Base-by-base conservation (phyloP, 73 alveolate species). In the Paramecium biaurelia region DNA sequence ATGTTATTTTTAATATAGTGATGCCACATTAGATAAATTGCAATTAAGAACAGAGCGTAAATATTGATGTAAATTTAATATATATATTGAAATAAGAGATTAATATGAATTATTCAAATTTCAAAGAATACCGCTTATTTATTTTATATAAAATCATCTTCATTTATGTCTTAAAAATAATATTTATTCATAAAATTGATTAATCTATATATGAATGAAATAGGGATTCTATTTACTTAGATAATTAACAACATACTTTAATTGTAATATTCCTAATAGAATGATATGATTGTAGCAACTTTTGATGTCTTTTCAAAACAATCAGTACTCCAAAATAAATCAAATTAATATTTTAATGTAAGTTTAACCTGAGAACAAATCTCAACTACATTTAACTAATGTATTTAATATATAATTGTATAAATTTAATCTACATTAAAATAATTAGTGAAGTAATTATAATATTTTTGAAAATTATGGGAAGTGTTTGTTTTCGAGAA, bases 1-100 rank as follows among this genome's bases (percentile, higher is more conserved):
- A 72, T 72, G 86, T n/a, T 72, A 72, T 37, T 32, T 35, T 72
- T 35, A 38, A 72, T 72, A 72, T n/a, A 72, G 45, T 35, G 58
- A 72, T 72, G 86, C 86, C 58, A 34, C 32, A 35, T 15, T 72
- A 38, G 86, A 72, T 72, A 72, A 72, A 6, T 35, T 35, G 30
- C 57, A 4, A 5, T 37, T 72, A 30, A 32, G 45, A 72, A 38
- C 86, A 35, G 86, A 72, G 45, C 38, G 86, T 8, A 72, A 38
- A 72, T 72, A 72, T 72, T 72, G 86, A 72, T 63, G 45, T 63
- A 63, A 53, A 53, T 7, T 53, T 53, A 53, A 53, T 53, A 53
- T 53, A 53, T 53, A 53, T 53, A 53, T 18, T 5, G 3, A 53
- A 53, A 53, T 53, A 53, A 53, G 68, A 53, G 30, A 53, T 53